phyloP scores from a whole-genome alignment of 352 stramenopile genomes.

The Elongisporangium prolatum region DNA sequence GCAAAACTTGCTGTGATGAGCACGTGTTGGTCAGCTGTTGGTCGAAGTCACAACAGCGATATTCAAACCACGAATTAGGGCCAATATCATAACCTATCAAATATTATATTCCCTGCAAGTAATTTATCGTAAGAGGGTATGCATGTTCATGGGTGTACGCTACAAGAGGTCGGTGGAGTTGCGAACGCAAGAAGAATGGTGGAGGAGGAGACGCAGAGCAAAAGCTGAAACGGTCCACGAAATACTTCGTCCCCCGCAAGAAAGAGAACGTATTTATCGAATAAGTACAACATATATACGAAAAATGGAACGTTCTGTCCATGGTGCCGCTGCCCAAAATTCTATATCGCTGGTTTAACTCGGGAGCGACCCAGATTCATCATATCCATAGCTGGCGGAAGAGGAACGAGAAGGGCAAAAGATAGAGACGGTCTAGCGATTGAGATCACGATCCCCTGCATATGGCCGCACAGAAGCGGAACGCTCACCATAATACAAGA shows the following conservation, averaged over 20 bases:
- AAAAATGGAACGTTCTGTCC: neutral
- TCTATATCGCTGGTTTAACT: neutral
- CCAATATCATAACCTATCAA: neutral
- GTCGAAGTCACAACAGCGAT: neutral
- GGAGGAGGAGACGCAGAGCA: neutral
- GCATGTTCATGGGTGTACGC: neutral
- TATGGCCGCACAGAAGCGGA: neutral
- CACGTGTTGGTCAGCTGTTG: neutral
- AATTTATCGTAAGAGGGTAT: neutral
- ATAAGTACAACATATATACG: conserved; percentile 1
- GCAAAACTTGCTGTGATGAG: neutral
- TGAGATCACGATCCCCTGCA: neutral
- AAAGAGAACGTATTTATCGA: neutral
- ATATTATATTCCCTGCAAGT: neutral
- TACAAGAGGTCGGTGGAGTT: no score
- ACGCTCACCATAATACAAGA: neutral
- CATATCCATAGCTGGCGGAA: neutral
- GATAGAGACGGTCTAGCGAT: neutral
- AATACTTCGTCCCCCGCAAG: neutral
- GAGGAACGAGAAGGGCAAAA: neutral
- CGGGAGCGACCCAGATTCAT: neutral
- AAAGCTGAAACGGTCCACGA: neutral
- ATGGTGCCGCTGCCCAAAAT: neutral
- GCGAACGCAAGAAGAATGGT: neutral
- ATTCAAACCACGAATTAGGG: no score